These are phyloP conservation scores for Eustoma russellianum DNA, from an alignment of 257 asterid species.

Conservation along the genomic window DNA sequence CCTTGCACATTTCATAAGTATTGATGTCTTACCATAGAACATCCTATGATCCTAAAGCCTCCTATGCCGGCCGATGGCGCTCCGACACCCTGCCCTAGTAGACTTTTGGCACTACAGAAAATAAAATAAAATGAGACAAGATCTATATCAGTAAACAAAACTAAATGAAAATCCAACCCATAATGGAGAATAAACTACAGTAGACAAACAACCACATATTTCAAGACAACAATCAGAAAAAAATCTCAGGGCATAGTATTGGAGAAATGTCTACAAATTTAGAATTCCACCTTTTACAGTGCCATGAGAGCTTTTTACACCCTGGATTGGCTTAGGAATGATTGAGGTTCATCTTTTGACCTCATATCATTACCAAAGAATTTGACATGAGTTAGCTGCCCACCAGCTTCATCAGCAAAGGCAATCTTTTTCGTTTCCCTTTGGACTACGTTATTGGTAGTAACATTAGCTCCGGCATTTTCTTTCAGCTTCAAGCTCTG, in stretches of 20 bases:
- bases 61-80: too few species aligned
- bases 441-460: constrained; percentile 19
- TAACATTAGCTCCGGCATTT: constrained; percentile 17
- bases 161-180: too few species aligned
- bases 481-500: constrained; percentile 52
- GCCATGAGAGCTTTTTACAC: background rate
- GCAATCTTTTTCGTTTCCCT: constrained; percentile 48
- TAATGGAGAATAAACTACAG: too few species aligned
- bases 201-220: too few species aligned
- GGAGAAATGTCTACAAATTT: background rate
- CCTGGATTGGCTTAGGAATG: background rate
- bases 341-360: constrained; percentile 15
- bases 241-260: background rate
- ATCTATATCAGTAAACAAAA: too few species aligned
- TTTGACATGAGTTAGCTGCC: constrained; percentile 64
- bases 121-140: too few species aligned
- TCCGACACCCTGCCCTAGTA: too few species aligned
- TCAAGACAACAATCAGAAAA: constrained; percentile 1
- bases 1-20: too few species aligned
- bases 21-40: too few species aligned
- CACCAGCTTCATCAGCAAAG: constrained; percentile 94
- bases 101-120: too few species aligned
- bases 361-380: constrained; percentile 29
- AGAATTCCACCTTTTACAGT: background rate
- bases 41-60: too few species aligned